A percentile compares a stretch with the other conserved stretches of the same genome.
Conservation (phyloP, 2,329 filamentous ascomycete species). For the Teratosphaeriaceae sp. region DNA sequence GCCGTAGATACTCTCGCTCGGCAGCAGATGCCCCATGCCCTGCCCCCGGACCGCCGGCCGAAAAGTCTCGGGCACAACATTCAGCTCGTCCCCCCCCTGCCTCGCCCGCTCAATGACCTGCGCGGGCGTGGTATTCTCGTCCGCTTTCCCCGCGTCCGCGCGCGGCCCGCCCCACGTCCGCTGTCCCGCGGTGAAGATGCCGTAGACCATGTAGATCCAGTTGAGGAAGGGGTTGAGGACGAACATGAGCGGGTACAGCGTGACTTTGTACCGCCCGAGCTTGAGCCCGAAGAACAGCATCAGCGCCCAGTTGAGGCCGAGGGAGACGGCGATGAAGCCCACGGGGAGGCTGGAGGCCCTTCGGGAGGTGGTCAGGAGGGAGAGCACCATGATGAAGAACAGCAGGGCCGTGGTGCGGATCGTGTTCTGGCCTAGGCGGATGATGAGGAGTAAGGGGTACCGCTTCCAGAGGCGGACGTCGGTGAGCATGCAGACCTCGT, state of each 20-base stretch:
- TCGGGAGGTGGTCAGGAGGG: constrained; percentile 77
- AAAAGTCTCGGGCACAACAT: constrained; percentile 84
- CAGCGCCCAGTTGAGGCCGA: constrained; percentile 87
- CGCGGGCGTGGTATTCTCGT: constrained; percentile 66
- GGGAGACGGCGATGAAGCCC: constrained; percentile 86
- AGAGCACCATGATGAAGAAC: constrained; percentile 89
- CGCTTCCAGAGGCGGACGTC: constrained; percentile 86
- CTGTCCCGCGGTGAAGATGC: constrained; percentile 89
- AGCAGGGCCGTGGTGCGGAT: constrained; percentile 89
- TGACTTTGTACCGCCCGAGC: constrained; percentile 84
- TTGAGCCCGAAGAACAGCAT: constrained; percentile 95
- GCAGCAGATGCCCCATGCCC: too few species aligned
- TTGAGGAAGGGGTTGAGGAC: constrained; percentile 94
- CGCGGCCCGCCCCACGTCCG: constrained; percentile 93
- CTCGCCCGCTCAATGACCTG: constrained; percentile 80
- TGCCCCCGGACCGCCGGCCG: constrained; percentile 48
- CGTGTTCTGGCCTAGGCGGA: constrained; percentile 93
- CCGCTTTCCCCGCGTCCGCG: constrained; percentile 78
- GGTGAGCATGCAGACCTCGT: constrained; percentile 97
- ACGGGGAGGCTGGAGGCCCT: constrained; percentile 73
- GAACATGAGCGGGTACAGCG: constrained; percentile 90
- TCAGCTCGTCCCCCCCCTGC: constrained; percentile 76
- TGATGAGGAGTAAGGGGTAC: constrained; percentile 77
- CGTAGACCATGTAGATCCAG: constrained; percentile 97
- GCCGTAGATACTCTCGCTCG: constrained; percentile 68